Evolutionary conservation across 2,329 filamentous ascomycete species (phyloP), one percentile per base, ranked within the genome.

Genomic region (Talaromyces marneffei): DNA sequence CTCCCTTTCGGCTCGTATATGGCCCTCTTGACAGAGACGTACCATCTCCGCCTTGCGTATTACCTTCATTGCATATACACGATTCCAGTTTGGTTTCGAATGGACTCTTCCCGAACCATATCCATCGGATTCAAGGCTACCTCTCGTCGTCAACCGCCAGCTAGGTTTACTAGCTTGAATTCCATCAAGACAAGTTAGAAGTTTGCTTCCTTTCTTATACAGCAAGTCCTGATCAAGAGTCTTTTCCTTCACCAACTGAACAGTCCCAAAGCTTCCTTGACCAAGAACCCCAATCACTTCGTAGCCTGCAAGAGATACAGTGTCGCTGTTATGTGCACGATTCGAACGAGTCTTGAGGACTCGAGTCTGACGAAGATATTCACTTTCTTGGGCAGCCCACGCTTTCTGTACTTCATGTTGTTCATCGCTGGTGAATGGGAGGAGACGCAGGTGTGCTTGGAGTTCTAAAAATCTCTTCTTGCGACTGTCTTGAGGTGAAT

Each of bases 21-120:
- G 94, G 0, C 91, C 93, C 75, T 97, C 93, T 76, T 97, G 94
- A 65, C 88, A 88, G 63, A 91, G 94, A 12, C 87, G 86, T 60
- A 97, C 82, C 92, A 97, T 97, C 60, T 91, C 87, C 0, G 91
- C 91, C 72, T 99, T 99, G 62, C 89, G 87, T 66, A 97, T 97
- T 33, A 96, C 90, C 72, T 97, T 97, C 93, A 97, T 97, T 14
- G 94, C 94, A 72, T 88, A 97, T 0, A 96, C 86, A 61, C 89
- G 83, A 7, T 18, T 5, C 6, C 14, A 5, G 56, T 81, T 83
- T 61, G 68, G 50, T 60, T 55, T 65, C 70, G 7, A 66, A n/a
- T n/a, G 60, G 18, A 64, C 67, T 27, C 25, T 44, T 39, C n/a
- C 50, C 7, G 29, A 33, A 10, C 40, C 4, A n/a, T 54, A 12